These are phyloP conservation scores for Aeminium ludgeri DNA, from an alignment of 495 filamentous ascomycete species.

Conservation along the genomic window DNA sequence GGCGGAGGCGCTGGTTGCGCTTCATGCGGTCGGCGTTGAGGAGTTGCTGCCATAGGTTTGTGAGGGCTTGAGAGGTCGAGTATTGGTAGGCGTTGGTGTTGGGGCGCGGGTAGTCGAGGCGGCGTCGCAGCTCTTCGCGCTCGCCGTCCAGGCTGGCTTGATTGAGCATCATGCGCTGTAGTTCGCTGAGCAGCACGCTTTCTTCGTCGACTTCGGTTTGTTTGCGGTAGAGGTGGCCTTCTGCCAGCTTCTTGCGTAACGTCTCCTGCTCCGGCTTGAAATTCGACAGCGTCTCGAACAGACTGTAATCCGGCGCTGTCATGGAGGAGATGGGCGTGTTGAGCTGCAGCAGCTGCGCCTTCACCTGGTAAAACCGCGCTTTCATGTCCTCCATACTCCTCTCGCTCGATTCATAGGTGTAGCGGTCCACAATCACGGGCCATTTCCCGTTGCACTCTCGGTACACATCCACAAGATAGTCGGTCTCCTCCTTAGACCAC, in stretches of 20 bases:
- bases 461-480: conserved; percentile 62
- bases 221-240: conserved; percentile 58
- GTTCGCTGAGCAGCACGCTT: conserved; percentile 68
- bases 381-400: conserved; percentile 82
- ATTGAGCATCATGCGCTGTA: conserved; percentile 71
- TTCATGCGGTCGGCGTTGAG: conserved; percentile 66
- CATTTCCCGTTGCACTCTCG: conserved; percentile 71
- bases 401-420: conserved; percentile 42
- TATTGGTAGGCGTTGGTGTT: conserved; percentile 43
- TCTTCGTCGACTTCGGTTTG: conserved; percentile 81
- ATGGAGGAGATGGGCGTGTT: conserved; percentile 64
- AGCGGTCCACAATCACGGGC: conserved; percentile 83
- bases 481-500: conserved; percentile 86
- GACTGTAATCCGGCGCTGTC: conserved; percentile 60
- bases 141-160: conserved; percentile 72
- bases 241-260: conserved; percentile 67
- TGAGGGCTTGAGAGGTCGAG: conserved; percentile 60
- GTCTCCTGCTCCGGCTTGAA: conserved; percentile 66
- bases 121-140: conserved; percentile 42
- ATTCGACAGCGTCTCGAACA: conserved; percentile 67
- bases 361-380: conserved; percentile 71
- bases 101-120: conserved; percentile 13
- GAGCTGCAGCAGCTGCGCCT: conserved; percentile 66
- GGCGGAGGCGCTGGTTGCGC: conserved; percentile 43
- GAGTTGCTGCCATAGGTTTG: conserved; percentile 63